Evolutionary conservation across 192 early-diverging fungal species (phyloP), one percentile per base, ranked within the genome.

Genomic region (Coemansia sp.): DNA sequence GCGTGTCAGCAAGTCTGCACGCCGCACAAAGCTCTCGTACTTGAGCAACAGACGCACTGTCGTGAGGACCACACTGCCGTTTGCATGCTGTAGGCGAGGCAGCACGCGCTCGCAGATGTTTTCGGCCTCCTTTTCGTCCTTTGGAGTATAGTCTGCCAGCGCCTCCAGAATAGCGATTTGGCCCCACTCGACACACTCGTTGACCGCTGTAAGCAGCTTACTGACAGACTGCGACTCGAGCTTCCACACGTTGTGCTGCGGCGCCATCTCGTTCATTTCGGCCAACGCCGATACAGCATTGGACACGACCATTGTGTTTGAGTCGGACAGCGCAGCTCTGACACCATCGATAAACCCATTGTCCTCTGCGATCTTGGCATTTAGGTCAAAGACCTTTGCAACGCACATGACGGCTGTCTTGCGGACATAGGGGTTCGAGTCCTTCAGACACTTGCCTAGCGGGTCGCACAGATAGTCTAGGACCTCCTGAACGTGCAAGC

Each of bases 111-210:
- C 97, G 56, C 91, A 90, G 55, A 97, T 88, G 57, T 83, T 87
- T 64, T 88, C 88, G 7, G 95, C 95, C 64, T 98, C 94, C 62
- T 89, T 87, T 23, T 81, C 80, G 58, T 90, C 88, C 38, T 73
- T 52, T 33, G 94, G 93, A 40, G 73, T 71, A 66, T 95, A 96
- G 17, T 88, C 87, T 17, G 86, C 85, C 44, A 96, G 70, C 1
- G 92, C 87, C 56, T 92, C 90, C 7, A 98, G 80, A 60, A 99
- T 97, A 42, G 93, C 89, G 56, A 97, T 94, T 68, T 98, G 95
- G 44, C 97, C 96, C 97, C 97, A 99, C 87, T 99, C 97, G 36
- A 92, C 93, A 72, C 96, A 98, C 74, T 98, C 97, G 77, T 99
- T 99, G 47, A 99, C 69, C 6, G 96, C 96, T 9, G 91, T 86